These are phyloP conservation scores for Solanum medicagineum DNA, from an alignment of 257 asterid genomes.

Conservation along the genomic window DNA sequence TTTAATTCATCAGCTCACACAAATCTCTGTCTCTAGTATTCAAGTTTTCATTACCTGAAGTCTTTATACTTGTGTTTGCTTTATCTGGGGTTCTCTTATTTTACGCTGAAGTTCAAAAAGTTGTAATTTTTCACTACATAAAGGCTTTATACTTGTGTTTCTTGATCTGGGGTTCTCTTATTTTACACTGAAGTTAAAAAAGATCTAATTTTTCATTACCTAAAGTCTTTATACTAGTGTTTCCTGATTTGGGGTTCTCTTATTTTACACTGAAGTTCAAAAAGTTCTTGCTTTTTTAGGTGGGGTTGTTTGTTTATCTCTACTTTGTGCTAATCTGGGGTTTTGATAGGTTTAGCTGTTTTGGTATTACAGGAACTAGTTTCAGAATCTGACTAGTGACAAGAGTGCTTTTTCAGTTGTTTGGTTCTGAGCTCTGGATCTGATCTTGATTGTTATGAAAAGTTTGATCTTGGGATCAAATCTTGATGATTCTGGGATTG, in stretches of 20 bases:
- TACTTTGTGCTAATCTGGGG: not conserved
- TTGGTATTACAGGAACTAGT: slow-evolving; percentile 3
- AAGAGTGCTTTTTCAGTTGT: not conserved
- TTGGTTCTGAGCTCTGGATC: slow-evolving; percentile 37
- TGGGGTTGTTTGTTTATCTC: slow-evolving; percentile 13
- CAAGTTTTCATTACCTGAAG: slow-evolving; percentile 8
- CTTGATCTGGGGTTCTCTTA: slow-evolving; percentile 31
- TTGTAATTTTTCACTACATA: slow-evolving; percentile 10
- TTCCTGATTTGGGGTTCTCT: slow-evolving; percentile 32
- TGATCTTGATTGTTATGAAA: slow-evolving; percentile 35
- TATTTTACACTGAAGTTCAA: slow-evolving; percentile 6
- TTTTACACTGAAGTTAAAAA: not conserved
- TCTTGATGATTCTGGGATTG: slow-evolving; percentile 64
- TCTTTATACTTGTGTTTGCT: slow-evolving; percentile 6
- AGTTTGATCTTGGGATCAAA: slow-evolving; percentile 27
- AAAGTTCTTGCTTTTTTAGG: slow-evolving; percentile 9
- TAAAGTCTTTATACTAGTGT: slow-evolving; percentile 9
- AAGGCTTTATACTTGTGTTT: slow-evolving; percentile 6
- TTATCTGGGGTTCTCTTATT: not conserved
- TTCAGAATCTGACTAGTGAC: slow-evolving; percentile 5
- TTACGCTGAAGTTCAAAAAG: not conserved
- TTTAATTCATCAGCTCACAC: slow-evolving; percentile 13
- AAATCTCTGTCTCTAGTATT: slow-evolving; percentile 1
- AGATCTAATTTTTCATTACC: slow-evolving; percentile 15
- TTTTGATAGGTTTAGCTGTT: slow-evolving; percentile 17